phyloP scores from a whole-genome alignment of 805 yeast species.

The Wickerhamomyces pijperi region DNA sequence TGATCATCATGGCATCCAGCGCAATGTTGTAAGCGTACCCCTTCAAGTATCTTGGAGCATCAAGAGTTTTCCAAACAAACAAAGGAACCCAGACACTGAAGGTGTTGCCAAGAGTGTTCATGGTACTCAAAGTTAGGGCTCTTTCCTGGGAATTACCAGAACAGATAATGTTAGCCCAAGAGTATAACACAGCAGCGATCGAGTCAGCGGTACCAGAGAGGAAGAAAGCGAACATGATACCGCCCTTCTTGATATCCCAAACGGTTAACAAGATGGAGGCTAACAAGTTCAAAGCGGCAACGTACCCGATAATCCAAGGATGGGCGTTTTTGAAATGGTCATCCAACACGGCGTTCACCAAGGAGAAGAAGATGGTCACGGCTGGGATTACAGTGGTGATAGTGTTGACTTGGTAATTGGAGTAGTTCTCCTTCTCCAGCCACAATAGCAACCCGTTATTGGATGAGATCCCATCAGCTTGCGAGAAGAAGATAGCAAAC shows the following conservation, averaged over 20 bases:
- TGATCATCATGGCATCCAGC: slow-evolving; percentile 15
- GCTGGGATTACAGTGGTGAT: slow-evolving; percentile 46
- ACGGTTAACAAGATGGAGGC: slow-evolving; percentile 4
- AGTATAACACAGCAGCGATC: slow-evolving; percentile 46
- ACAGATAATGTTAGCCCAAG: slow-evolving; percentile 49
- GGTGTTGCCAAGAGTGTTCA: slow-evolving; percentile 42
- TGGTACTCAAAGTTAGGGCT: slow-evolving; percentile 37
- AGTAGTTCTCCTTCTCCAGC: slow-evolving; percentile 33
- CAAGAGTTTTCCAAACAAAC: slow-evolving; percentile 27
- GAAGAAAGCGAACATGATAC: slow-evolving; percentile 52
- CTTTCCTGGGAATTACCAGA: slow-evolving; percentile 42
- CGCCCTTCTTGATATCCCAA: slow-evolving; percentile 40
- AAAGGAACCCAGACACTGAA: slow-evolving; percentile 42
- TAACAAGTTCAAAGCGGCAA: slow-evolving; percentile 20
- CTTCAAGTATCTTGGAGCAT: slow-evolving; percentile 43
- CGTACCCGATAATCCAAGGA: slow-evolving; percentile 17
- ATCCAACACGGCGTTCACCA: slow-evolving; percentile 19
- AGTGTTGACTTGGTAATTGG: slow-evolving; percentile 32
- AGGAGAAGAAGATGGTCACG: slow-evolving; percentile 17
- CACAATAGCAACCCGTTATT: slow-evolving; percentile 27
- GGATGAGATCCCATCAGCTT: slow-evolving; percentile 23
- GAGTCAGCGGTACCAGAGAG: slow-evolving; percentile 49
- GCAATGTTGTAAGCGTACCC: slow-evolving; percentile 32
- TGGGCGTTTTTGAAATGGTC: slow-evolving; percentile 19
- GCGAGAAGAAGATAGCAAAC: slow-evolving; percentile 24